Evolutionary conservation across 176 grass and related monocot species (phyloP).

Genomic region (Musa troglodytarum): DNA sequence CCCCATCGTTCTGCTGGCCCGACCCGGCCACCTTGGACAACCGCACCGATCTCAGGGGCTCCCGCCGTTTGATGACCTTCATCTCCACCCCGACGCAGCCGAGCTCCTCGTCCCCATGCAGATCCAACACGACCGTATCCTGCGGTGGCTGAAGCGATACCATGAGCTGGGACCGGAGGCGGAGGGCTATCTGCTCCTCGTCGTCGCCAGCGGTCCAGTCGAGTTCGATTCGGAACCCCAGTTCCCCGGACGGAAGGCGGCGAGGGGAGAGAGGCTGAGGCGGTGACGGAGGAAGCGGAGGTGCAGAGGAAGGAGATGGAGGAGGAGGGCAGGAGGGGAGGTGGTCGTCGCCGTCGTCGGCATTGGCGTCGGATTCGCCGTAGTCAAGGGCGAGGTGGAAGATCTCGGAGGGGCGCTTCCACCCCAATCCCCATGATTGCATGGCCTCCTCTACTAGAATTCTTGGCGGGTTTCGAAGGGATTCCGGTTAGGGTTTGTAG

Average conservation of each 20-base stretch:
- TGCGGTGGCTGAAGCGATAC: conserved; percentile 71
- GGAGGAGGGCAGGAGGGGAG: not conserved
- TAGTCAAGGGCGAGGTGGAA: conserved; percentile 95
- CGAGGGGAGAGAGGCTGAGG: not conserved
- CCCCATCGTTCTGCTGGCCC: conserved; percentile 62
- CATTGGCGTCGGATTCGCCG: conserved; percentile 44
- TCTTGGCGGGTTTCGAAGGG: too few relatives aligned
- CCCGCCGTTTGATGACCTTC: conserved; percentile 59
- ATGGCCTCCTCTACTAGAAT: conserved; percentile 29
- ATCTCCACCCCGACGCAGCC: conserved; percentile 45
- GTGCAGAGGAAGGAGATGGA: conserved; percentile 19
- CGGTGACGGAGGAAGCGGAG: conserved; percentile 19
- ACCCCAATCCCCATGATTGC: conserved; percentile 86
- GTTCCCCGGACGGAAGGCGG: conserved; percentile 17
- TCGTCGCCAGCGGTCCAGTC: conserved; percentile 75
- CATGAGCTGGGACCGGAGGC: conserved; percentile 90
- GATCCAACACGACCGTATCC: conserved; percentile 65
- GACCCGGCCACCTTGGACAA: conserved; percentile 58
- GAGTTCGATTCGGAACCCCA: conserved; percentile 79
- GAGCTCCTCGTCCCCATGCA: conserved; percentile 28
- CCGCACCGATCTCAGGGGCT: conserved; percentile 55
- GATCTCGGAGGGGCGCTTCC: conserved; percentile 96
- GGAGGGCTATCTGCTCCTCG: conserved; percentile 80
- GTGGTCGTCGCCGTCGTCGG: conserved; percentile 4
- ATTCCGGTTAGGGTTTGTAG: not conserved